phyloP scores from a whole-genome alignment of 306 rosid species.

The Ammopiptanthus mongolicus region DNA sequence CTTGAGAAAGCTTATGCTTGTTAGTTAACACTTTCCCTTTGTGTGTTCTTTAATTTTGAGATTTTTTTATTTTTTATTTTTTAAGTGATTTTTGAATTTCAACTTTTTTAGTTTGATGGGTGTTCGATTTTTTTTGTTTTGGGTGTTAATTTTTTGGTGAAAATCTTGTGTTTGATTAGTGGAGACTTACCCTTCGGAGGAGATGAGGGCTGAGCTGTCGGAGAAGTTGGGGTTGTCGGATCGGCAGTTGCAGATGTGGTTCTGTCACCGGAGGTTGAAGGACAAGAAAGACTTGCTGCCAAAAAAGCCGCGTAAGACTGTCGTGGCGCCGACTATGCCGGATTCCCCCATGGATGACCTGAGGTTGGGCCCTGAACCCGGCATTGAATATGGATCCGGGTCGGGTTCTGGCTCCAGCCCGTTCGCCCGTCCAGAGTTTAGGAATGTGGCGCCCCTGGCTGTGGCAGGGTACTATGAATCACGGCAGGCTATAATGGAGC shows the following conservation, averaged over 20 bases:
- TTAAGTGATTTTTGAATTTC: background rate
- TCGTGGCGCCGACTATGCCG: slow-evolving; percentile 23
- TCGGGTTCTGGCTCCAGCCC: slow-evolving; percentile 95
- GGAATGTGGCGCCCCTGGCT: slow-evolving; percentile 47
- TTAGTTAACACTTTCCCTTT: slow-evolving; percentile 26
- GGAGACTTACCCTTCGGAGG: slow-evolving; percentile 90
- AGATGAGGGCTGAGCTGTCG: slow-evolving; percentile 67
- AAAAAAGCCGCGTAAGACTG: slow-evolving; percentile 45
- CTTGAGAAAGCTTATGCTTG: slow-evolving; percentile 90
- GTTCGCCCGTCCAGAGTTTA: slow-evolving; percentile 47
- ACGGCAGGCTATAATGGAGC: slow-evolving; percentile 65
- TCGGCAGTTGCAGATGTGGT: slow-evolving; percentile 99
- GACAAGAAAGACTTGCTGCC: slow-evolving; percentile 75
- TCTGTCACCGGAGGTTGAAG: slow-evolving; percentile 95
- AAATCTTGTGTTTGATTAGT: slow-evolving; percentile 45
- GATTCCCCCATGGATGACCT: slow-evolving; percentile 69
- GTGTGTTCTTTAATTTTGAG: background rate
- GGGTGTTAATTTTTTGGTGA: background rate
- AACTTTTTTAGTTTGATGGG: background rate
- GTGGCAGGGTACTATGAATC: slow-evolving; percentile 64
- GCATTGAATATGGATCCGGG: slow-evolving; percentile 84
- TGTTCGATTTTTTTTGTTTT: background rate
- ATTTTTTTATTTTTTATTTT: background rate
- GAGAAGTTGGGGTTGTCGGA: slow-evolving; percentile 86
- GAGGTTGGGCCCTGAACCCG: slow-evolving; percentile 49